Percentiles rank a stretch among this genome's conserved stretches.
Evolutionary conservation across 805 yeast species (phyloP).

Genomic region (Phaffomyces antillensis): DNA sequence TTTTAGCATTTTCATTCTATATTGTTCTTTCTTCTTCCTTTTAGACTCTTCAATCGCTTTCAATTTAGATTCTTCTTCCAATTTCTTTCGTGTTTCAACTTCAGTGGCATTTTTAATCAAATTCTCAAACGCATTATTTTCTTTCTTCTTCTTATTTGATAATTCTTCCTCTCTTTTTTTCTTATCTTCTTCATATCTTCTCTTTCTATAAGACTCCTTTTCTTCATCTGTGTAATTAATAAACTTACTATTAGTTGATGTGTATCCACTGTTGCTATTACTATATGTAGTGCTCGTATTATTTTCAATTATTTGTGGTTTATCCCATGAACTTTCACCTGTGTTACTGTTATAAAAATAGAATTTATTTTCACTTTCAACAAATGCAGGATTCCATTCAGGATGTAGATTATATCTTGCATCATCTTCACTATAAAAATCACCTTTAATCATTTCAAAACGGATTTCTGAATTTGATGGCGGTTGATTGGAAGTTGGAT

Average conservation of each 20-base stretch:
- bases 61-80: slow-evolving; percentile 21
- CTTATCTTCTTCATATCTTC: slow-evolving; percentile 16
- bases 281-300: not conserved
- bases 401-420: slow-evolving; percentile 2
- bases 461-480: not conserved
- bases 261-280: not conserved
- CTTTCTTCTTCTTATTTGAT: slow-evolving; percentile 19
- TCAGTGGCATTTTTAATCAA: slow-evolving; percentile 34
- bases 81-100: slow-evolving; percentile 19
- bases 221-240: slow-evolving; percentile 5
- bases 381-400: slow-evolving; percentile 36
- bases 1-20: slow-evolving; percentile 22
- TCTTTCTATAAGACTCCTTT: slow-evolving; percentile 16
- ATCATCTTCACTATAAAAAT: slow-evolving; percentile 21
- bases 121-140: slow-evolving; percentile 21
- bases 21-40: slow-evolving; percentile 28
- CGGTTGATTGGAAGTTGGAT: not conserved
- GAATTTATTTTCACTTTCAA: slow-evolving; percentile 33
- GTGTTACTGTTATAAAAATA: slow-evolving; percentile 44
- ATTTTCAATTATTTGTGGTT: slow-evolving; percentile 31
- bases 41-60: slow-evolving; percentile 5
- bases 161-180: slow-evolving; percentile 18
- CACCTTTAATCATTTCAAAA: slow-evolving; percentile 28
- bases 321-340: slow-evolving; percentile 51
- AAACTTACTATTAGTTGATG: slow-evolving; percentile 5